Evolutionary conservation across 768 basidiomycete genomes (phyloP), one percentile per base, ranked within the genome.

Genomic region (Boletus reticulatus): DNA sequence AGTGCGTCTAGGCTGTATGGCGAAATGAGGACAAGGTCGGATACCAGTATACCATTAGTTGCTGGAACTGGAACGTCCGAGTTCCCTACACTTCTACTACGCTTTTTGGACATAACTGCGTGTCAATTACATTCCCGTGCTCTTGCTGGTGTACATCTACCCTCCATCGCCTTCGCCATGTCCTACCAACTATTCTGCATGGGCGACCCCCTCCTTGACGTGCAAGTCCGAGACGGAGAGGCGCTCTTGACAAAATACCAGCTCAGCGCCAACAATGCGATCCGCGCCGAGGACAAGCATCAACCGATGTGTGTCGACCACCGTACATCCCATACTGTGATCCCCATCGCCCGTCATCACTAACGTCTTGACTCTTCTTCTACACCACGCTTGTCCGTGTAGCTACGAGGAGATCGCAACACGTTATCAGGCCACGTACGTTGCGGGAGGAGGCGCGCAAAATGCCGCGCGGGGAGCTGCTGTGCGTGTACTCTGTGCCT

Each of bases 381-480:
- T 54, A 49, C 14, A 53, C 17, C 14, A 50, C 0, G 17, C 45
- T 42, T 45, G 13, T 14, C 34, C 0, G 13, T 4, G 32, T 60
- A 98, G 95, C 70, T 99, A 98, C 73, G 88, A 89, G 4, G 94
- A 98, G 63, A 73, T 98, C 60, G 83, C 89, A 44, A 81, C 80
- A 56, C 80, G 92, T 55, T 74, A 89, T 72, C 64, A 88, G 57
- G 82, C 93, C 49, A 87, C 86, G 48, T 99, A 94, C 66, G 95
- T 98, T 50, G 96, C 97, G 48, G 97, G 97, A 56, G 97, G 97
- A 65, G 96, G 96, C 27, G 84, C 92, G 27, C 97, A 99, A 72
- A 99, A 99, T 68, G 85, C 95, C 66, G 95, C 96, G 53, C 90
- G 97, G 47, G 95, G 87, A 61, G 97, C 96, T 63, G 94, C 97